Conservation (phyloP, 495 filamentous ascomycete genomes). For the Schizothecium vesticola region DNA sequence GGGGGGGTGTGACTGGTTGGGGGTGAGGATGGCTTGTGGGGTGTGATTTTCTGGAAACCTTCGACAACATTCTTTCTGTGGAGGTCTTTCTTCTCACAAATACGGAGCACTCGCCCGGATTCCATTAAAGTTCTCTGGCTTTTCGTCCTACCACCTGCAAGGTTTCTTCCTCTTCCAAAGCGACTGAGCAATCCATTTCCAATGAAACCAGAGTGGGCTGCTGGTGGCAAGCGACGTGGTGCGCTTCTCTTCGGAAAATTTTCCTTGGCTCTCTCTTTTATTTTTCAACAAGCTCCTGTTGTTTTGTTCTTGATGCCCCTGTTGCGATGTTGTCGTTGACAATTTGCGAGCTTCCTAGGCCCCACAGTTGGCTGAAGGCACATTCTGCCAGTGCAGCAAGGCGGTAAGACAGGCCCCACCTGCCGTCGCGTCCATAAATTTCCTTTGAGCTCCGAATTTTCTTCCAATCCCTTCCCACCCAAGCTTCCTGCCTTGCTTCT, state of each 20-base stretch:
- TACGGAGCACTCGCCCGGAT: no score
- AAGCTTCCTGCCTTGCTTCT: background rate
- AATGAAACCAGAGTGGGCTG: no score
- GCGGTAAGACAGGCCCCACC: constrained; percentile 1
- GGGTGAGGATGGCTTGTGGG: background rate
- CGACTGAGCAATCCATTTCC: no score
- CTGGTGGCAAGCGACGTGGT: no score
- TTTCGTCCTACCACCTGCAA: no score
- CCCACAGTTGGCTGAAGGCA: background rate
- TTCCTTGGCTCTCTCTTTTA: no score
- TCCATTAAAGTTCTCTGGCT: no score
- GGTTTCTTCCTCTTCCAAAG: no score
- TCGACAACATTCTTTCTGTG: no score
- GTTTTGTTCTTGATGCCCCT: constrained; percentile 5
- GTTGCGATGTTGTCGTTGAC: background rate
- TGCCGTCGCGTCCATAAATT: constrained; percentile 2
- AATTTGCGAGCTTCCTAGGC: background rate
- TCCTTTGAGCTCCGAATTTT: background rate
- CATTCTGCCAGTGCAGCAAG: background rate
- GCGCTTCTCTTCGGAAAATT: no score
- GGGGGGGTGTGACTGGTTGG: background rate
- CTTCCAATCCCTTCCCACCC: background rate
- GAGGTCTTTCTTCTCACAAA: no score
- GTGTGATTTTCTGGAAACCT: no score
- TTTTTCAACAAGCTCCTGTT: background rate